A percentile compares a stretch with the other conserved stretches of the same genome.
Evolutionary conservation across 768 basidiomycete species (phyloP).

Genomic region (Naematelia encephala): DNA sequence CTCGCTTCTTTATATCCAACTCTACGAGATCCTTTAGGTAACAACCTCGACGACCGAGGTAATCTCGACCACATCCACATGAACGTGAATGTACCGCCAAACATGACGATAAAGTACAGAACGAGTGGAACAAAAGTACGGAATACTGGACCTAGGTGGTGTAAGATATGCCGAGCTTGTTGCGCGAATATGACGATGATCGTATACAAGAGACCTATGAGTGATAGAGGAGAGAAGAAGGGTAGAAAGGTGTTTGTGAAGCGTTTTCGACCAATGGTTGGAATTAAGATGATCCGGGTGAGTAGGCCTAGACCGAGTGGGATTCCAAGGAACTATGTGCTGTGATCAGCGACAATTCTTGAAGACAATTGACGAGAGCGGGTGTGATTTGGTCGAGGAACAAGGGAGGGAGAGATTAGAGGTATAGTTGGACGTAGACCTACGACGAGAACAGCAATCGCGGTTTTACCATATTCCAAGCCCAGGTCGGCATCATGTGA

Average conservation of each 20-base stretch:
- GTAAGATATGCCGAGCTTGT: constrained; percentile 63
- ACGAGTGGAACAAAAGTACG: constrained; percentile 76
- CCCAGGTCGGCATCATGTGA: constrained; percentile 63
- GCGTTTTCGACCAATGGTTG: constrained; percentile 54
- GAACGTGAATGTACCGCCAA: constrained; percentile 62
- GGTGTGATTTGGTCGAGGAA: not conserved
- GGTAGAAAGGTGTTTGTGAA: constrained; percentile 65
- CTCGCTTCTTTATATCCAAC: constrained; percentile 69
- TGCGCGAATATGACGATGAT: constrained; percentile 50
- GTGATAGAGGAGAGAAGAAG: constrained; percentile 64
- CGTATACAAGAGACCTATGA: constrained; percentile 76
- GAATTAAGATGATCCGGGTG: constrained; percentile 63
- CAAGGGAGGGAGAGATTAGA: not conserved
- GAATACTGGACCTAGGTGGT: constrained; percentile 72
- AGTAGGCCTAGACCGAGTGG: constrained; percentile 67
- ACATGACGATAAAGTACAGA: constrained; percentile 73
- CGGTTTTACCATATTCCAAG: constrained; percentile 58
- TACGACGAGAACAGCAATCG: constrained; percentile 50
- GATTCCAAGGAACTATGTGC: constrained; percentile 66
- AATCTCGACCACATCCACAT: constrained; percentile 57
- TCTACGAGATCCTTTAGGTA: constrained; percentile 44
- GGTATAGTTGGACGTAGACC: constrained; percentile 1
- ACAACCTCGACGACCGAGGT: constrained; percentile 64
- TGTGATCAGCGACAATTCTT: constrained; percentile 7
- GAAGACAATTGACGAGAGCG: not conserved